Evolutionary conservation across 768 basidiomycete genomes (phyloP), one percentile per base, ranked within the genome.

Genomic region (Boletus patriciae): DNA sequence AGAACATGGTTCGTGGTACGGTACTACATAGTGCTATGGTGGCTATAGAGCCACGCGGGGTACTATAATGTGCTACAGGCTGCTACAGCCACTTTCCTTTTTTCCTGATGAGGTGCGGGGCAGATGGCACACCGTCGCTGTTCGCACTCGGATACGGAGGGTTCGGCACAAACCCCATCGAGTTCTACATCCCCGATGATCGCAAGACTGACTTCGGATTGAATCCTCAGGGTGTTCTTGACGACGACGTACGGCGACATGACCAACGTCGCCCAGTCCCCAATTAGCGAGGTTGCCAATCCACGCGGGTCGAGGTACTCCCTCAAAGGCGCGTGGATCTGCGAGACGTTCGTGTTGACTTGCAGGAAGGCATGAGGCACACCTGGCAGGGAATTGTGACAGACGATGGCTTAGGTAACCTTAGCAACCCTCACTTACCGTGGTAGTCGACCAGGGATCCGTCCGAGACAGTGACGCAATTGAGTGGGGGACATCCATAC

Each of bases 171-270:
- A 29, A 66, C 34, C 47, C 65, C 8, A 54, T 66, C 47, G 52
- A 66, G 34, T 59, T 66, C 21, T 59, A 57, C 46, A 54, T 63
- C 4, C 54, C 55, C 1, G 29, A 19, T 0, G 55, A 31, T 16
- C 15, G 38, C 5, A 6, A 44, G 6, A 51, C 8, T 1, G 65
- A 66, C 43, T 63, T 65, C 3, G 62, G 59, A 15, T 66, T n/a
- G n/a, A n/a, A n/a, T 66, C 38, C 62, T 66, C 57, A 66, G 57
- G 41, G 34, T 66, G 3, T 66, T 66, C 47, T 41, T 66, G 57
- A 61, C 65, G 51, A 61, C 50, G 16, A 23, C 46, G 11, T 61
- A 61, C n/a, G 62, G 61, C n/a, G 59, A 66, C 38, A 63, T 66
- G 62, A 47, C 33, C 29, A 16, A 40, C 42, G 52, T 61, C 23